phyloP scores from a whole-genome alignment of 495 filamentous ascomycete genomes.

The Aspergillus egyptiacus region DNA sequence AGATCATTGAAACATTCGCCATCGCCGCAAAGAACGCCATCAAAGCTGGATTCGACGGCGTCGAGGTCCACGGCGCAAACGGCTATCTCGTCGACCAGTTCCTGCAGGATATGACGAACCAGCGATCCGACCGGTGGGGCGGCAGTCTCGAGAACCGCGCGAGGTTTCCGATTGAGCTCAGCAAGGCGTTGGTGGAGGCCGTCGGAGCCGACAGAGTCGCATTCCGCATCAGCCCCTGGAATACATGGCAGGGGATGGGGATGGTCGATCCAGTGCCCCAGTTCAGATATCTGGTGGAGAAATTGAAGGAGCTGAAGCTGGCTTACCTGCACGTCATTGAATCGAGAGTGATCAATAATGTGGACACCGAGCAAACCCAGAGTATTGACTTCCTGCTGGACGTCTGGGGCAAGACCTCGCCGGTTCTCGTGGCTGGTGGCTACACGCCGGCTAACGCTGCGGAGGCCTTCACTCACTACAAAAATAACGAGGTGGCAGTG shows the following conservation, averaged over 20 bases:
- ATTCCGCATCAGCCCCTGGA: slow-evolving; percentile 57
- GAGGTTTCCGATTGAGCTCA: slow-evolving; percentile 54
- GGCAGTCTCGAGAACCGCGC: slow-evolving; percentile 61
- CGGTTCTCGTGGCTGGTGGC: slow-evolving; percentile 54
- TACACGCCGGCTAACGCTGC: slow-evolving; percentile 34
- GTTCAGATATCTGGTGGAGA: slow-evolving; percentile 48
- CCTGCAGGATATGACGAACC: slow-evolving; percentile 52
- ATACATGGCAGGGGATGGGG: slow-evolving; percentile 55
- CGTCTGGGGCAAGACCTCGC: slow-evolving; percentile 37
- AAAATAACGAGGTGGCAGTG: slow-evolving; percentile 43
- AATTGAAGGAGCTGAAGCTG: slow-evolving; percentile 44
- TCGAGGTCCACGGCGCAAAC: slow-evolving; percentile 71
- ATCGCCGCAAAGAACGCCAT: slow-evolving; percentile 57
- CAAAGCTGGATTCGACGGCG: slow-evolving; percentile 66
- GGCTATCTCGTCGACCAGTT: slow-evolving; percentile 76
- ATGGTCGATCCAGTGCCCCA: slow-evolving; percentile 57
- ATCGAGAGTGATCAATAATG: slow-evolving; percentile 4
- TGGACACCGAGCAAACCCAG: too few species aligned
- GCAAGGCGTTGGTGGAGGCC: slow-evolving; percentile 51
- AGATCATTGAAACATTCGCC: slow-evolving; percentile 50
- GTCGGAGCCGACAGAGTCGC: slow-evolving; percentile 53
- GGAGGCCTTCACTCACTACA: slow-evolving; percentile 44
- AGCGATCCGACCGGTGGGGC: slow-evolving; percentile 59
- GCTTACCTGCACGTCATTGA: slow-evolving; percentile 50
- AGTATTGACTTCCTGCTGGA: slow-evolving; percentile 24